A percentile compares a stretch with the other conserved stretches of the same genome.
These are phyloP conservation scores for Leccinum variicolor DNA, from an alignment of 768 basidiomycete genomes.

Conservation along the genomic window DNA sequence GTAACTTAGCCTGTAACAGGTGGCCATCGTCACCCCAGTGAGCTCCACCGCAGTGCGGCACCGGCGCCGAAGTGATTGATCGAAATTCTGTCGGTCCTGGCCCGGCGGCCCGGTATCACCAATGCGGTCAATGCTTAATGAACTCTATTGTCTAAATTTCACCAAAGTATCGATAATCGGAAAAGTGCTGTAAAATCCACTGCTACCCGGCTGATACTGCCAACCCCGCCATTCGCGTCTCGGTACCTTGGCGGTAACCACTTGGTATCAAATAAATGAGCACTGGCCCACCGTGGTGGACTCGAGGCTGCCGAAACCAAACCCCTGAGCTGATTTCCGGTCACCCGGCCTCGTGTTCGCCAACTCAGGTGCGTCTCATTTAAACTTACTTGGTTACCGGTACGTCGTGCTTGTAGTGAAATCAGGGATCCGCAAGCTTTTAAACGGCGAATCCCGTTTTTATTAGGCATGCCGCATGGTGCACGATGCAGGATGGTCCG, in stretches of 20 bases:
- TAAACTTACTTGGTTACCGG: neutral
- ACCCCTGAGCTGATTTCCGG: slow-evolving; percentile 4
- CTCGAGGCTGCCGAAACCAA: neutral
- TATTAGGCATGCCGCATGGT: neutral
- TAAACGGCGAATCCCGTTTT: neutral
- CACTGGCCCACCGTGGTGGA: neutral
- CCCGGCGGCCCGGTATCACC: neutral
- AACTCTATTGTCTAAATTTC: no score
- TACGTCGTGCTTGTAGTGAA: neutral
- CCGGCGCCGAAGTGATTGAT: neutral
- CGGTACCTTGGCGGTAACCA: neutral
- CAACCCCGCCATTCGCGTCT: neutral
- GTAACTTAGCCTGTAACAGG: neutral
- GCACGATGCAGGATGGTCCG: neutral
- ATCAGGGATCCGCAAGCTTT: neutral
- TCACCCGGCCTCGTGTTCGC: neutral
- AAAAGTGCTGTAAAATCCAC: neutral
- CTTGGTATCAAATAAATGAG: neutral
- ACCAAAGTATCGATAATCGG: no score
- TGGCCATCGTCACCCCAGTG: neutral
- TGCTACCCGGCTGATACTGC: neutral
- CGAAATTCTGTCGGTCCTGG: neutral
- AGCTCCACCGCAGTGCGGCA: neutral
- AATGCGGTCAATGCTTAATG: no score
- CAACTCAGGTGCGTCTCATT: neutral